Evolutionary conservation across 176 grass and related monocot species (phyloP).

Genomic region (Neostapfia colusana): DNA sequence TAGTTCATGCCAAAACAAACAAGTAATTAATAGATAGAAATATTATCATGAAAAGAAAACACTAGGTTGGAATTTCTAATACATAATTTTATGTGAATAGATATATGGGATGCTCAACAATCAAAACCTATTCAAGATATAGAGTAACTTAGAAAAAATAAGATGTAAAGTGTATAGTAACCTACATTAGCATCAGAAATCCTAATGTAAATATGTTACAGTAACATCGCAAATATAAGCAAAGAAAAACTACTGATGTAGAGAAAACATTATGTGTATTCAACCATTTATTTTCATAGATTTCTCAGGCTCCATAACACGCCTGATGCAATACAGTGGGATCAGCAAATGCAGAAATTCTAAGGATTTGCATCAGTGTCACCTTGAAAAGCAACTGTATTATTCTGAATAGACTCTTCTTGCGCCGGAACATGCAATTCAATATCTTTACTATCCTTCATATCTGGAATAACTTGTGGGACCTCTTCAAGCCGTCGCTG

Average conservation of each 20-base stretch:
- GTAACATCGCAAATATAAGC: neutral
- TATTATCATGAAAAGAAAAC: neutral
- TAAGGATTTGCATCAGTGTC: neutral
- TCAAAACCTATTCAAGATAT: neutral
- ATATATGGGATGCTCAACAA: neutral
- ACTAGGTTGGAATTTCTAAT: neutral
- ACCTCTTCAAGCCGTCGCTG: constrained; percentile 69
- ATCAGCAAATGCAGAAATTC: constrained; percentile 13
- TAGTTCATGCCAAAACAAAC: neutral
- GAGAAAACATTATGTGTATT: constrained; percentile 1
- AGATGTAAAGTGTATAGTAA: neutral
- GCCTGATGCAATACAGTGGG: neutral
- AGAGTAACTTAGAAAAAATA: neutral
- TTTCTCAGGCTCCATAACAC: neutral
- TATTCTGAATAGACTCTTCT: constrained; percentile 40
- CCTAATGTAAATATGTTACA: too few relatives aligned
- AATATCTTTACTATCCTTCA: constrained; percentile 46
- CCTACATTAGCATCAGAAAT: neutral
- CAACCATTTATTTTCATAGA: constrained; percentile 16
- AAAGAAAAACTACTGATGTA: constrained; percentile 8
- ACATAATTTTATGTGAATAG: neutral
- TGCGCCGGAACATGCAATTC: constrained; percentile 32
- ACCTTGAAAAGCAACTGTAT: constrained; percentile 39
- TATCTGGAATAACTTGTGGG: constrained; percentile 69
- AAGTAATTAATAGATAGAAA: constrained; percentile 11